Evolutionary conservation across 2,329 filamentous ascomycete species (phyloP).

Genomic region (Magnaporthiopsis rhizophila): DNA sequence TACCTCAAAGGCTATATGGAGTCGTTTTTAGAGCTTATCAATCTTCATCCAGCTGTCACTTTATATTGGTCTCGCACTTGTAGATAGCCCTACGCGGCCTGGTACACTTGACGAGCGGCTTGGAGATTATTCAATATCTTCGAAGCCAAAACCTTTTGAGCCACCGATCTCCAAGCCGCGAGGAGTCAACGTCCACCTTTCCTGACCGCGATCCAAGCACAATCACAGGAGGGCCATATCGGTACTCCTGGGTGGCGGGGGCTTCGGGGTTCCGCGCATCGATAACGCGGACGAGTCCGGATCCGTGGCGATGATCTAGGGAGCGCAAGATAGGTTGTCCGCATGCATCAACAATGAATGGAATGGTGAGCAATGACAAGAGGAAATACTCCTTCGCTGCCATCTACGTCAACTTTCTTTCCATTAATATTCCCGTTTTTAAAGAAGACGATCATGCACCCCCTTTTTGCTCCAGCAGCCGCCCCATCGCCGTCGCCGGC

Average conservation of each 20-base stretch:
- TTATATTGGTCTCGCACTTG: slow-evolving; percentile 27
- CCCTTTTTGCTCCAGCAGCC: too few relatives aligned
- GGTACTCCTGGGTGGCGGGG: slow-evolving; percentile 48
- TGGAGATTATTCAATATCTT: slow-evolving; percentile 33
- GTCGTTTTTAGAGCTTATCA: too few relatives aligned
- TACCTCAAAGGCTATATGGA: too few relatives aligned
- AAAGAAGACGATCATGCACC: too few relatives aligned
- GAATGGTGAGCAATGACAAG: too few relatives aligned
- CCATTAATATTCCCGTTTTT: too few relatives aligned
- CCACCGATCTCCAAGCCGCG: slow-evolving; percentile 43
- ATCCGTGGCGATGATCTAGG: slow-evolving; percentile 40
- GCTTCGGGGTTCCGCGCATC: slow-evolving; percentile 49
- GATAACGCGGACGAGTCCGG: slow-evolving; percentile 49
- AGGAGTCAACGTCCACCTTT: slow-evolving; percentile 35
- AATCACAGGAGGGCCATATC: slow-evolving; percentile 43
- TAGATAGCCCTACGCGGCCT: slow-evolving; percentile 46
- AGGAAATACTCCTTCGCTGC: too few relatives aligned
- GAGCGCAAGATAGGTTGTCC: slow-evolving; percentile 3
- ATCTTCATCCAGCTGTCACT: neutral
- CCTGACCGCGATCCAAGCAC: slow-evolving; percentile 37
- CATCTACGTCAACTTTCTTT: too few relatives aligned
- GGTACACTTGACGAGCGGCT: slow-evolving; percentile 37
- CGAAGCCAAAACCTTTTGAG: slow-evolving; percentile 38
- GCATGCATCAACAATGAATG: slow-evolving; percentile 25
- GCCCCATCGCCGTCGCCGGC: too few relatives aligned